A percentile compares a stretch with the other conserved stretches of the same genome.
phyloP scores from a whole-genome alignment of 345 rosid species.

The Odontarrhena argentea region DNA sequence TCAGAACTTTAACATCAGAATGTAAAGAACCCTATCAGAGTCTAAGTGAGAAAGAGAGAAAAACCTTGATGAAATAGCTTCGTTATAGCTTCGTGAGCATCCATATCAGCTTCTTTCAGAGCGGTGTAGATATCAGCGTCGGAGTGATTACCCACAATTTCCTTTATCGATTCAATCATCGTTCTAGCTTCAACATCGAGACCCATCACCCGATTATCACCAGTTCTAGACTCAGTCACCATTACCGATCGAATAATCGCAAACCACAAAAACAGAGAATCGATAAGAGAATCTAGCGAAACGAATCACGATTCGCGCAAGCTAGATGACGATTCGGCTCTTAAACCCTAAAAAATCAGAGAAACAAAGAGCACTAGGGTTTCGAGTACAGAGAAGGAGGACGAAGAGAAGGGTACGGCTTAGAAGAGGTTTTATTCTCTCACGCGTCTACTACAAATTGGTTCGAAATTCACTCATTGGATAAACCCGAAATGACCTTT shows the following conservation, averaged over 20 bases:
- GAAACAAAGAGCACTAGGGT: slow-evolving; percentile 41
- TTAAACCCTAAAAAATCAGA: slow-evolving; percentile 39
- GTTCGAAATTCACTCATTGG: background rate
- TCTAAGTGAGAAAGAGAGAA: slow-evolving; percentile 19
- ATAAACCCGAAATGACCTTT: background rate
- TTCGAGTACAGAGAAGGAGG: slow-evolving; percentile 32
- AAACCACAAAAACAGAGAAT: background rate
- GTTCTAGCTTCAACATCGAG: slow-evolving; percentile 55
- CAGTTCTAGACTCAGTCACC: slow-evolving; percentile 47
- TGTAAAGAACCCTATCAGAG: no score
- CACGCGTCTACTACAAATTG: background rate
- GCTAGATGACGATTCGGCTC: background rate
- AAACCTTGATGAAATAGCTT: slow-evolving; percentile 80
- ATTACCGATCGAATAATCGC: slow-evolving; percentile 37
- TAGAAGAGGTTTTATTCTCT: slow-evolving; percentile 50
- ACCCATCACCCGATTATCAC: slow-evolving; percentile 31
- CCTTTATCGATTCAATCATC: slow-evolving; percentile 71
- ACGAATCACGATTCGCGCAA: slow-evolving; percentile 4
- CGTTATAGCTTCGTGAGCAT: slow-evolving; percentile 77
- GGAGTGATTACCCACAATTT: slow-evolving; percentile 74
- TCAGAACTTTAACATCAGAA: no score
- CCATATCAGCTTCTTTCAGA: slow-evolving; percentile 77
- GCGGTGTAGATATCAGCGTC: slow-evolving; percentile 69
- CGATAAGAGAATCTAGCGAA: background rate
- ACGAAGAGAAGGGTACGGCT: slow-evolving; percentile 39